Evolutionary conservation across 345 rosid species (phyloP).

Genomic region (Arabidopsis thaliana): TAIR10.1 NC_003076.8:1176001-1176500

Average conservation of each 20-base stretch:
- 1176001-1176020: slow-evolving; percentile 40
- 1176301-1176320: slow-evolving; percentile 35
- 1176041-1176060: slow-evolving; percentile 37
- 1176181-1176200: slow-evolving; percentile 3
- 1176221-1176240: neutral
- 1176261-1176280: no score
- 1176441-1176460: slow-evolving; percentile 61
- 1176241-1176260: no score
- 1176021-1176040: slow-evolving; percentile 28
- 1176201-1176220: neutral
- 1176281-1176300: slow-evolving; percentile 31
- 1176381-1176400: slow-evolving; percentile 23
- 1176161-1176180: neutral
- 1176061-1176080: slow-evolving; percentile 4
- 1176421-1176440: slow-evolving; percentile 82
- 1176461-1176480: slow-evolving; percentile 60
- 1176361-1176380: slow-evolving; percentile 12
- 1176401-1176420: slow-evolving; percentile 68
- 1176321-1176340: slow-evolving; percentile 14
- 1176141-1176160: slow-evolving; percentile 32
- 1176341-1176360: neutral
- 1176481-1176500: slow-evolving; percentile 58
- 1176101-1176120: neutral
- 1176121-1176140: slow-evolving; percentile 27
- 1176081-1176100: neutral